Percentiles rank a stretch among this genome's conserved stretches.
Evolutionary conservation across 257 asterid species (phyloP).

Genomic region (Ocimum tenuiflorum): DNA sequence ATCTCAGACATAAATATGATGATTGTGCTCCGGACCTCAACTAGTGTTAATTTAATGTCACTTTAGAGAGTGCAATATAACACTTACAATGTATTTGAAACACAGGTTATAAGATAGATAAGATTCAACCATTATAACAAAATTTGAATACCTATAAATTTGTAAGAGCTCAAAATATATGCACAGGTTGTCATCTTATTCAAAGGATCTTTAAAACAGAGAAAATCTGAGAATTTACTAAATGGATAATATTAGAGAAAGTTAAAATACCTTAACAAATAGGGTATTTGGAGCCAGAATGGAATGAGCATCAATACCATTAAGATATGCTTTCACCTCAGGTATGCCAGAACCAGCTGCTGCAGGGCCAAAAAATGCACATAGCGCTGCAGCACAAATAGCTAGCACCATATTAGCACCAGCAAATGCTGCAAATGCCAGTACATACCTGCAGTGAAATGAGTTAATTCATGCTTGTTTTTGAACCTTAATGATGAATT

Average conservation of each 20-base stretch:
- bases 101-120: not conserved
- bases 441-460: constrained; percentile 49
- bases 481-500: constrained; percentile 15
- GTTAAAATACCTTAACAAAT: constrained; percentile 62
- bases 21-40: not conserved
- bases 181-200: constrained; percentile 3
- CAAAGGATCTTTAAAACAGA: too few species aligned
- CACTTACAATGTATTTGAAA: not conserved
- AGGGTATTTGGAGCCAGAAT: constrained; percentile 94
- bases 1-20: constrained; percentile 9
- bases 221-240: too few species aligned
- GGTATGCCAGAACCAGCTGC: constrained; percentile 99
- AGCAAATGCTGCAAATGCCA: constrained; percentile 59
- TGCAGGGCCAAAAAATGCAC: constrained; percentile 87
- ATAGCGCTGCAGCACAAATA: constrained; percentile 59
- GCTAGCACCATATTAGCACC: constrained; percentile 61
- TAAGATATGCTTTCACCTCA: constrained; percentile 97
- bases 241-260: not conserved
- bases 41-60: constrained; percentile 1
- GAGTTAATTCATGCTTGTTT: constrained; percentile 17
- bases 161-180: not conserved
- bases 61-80: not conserved
- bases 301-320: constrained; percentile 92
- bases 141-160: not conserved
- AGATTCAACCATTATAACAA: not conserved